phyloP scores from a whole-genome alignment of 257 asterid species.

The Scutellaria galericulata region DNA sequence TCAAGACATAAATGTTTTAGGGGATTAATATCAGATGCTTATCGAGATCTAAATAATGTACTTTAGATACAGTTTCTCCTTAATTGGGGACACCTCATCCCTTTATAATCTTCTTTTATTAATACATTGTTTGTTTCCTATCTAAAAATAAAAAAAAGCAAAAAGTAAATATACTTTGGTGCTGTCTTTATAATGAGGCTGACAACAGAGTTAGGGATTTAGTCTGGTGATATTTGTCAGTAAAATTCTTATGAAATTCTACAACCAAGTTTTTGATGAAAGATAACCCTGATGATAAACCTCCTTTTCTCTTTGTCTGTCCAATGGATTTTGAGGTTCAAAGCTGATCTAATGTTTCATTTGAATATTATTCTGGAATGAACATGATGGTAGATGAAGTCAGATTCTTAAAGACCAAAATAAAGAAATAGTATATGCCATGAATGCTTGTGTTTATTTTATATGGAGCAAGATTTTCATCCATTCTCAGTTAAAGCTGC shows the following conservation, averaged over 20 bases:
- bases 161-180: not conserved
- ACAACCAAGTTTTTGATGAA: constrained; percentile 8
- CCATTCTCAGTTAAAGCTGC: constrained; percentile 22
- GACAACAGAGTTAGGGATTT: not conserved
- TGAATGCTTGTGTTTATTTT: constrained; percentile 5
- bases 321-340: not conserved
- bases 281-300: not conserved
- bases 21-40: too few relatives aligned
- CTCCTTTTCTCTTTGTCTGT: not conserved
- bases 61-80: too few relatives aligned
- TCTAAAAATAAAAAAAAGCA: too few relatives aligned
- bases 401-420: not conserved
- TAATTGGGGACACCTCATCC: too few relatives aligned
- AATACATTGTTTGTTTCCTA: too few relatives aligned
- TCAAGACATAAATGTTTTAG: too few relatives aligned
- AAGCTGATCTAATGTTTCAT: constrained; percentile 14
- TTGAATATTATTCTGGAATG: constrained; percentile 14
- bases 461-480: not conserved
- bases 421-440: constrained; percentile 8
- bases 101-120: too few relatives aligned
- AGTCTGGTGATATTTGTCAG: not conserved
- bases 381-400: not conserved
- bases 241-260: not conserved
- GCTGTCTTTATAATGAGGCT: not conserved
- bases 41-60: too few relatives aligned